phyloP scores from a whole-genome alignment of 768 basidiomycete species.

The Phlebiopsis gigantea region DNA sequence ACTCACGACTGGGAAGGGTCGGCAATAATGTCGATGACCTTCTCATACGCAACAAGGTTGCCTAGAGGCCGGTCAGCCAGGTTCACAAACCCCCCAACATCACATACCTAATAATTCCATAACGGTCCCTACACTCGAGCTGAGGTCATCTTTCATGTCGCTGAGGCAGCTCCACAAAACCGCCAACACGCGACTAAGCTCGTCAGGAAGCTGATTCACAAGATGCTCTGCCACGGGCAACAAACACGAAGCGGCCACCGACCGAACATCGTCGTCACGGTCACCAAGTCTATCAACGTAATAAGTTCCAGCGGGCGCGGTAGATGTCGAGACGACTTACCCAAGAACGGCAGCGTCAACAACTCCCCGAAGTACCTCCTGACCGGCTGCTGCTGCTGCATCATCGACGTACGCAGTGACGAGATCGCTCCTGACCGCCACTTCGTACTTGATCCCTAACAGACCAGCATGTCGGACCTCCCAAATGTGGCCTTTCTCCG shows the following conservation, averaged over 20 bases:
- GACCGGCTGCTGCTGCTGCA: conserved; percentile 33
- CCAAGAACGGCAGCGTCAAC: conserved; percentile 90
- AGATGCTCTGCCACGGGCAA: conserved; percentile 82
- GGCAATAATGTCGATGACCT: conserved; percentile 73
- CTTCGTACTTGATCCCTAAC: conserved; percentile 95
- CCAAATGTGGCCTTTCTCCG: conserved; percentile 74
- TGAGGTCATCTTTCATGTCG: conserved; percentile 94
- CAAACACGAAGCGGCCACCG: conserved; percentile 89
- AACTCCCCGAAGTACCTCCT: conserved; percentile 66
- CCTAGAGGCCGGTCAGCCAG: conserved; percentile 37
- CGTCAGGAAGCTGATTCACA: conserved; percentile 67
- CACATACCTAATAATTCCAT: conserved; percentile 91
- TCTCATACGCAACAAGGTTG: conserved; percentile 71
- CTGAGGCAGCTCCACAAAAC: conserved; percentile 89
- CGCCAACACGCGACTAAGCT: conserved; percentile 66
- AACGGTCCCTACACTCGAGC: conserved; percentile 92
- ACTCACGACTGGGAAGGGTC: conserved; percentile 68
- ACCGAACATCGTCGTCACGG: conserved; percentile 92
- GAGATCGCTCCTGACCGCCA: conserved; percentile 86
- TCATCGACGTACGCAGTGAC: conserved; percentile 41
- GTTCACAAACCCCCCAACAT: background rate
- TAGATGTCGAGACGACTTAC: conserved; percentile 36
- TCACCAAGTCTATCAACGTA: conserved; percentile 71
- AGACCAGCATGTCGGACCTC: conserved; percentile 97
- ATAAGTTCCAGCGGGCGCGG: conserved; percentile 3